phyloP scores from a whole-genome alignment of 345 rosid species.

The Heritiera littoralis region DNA sequence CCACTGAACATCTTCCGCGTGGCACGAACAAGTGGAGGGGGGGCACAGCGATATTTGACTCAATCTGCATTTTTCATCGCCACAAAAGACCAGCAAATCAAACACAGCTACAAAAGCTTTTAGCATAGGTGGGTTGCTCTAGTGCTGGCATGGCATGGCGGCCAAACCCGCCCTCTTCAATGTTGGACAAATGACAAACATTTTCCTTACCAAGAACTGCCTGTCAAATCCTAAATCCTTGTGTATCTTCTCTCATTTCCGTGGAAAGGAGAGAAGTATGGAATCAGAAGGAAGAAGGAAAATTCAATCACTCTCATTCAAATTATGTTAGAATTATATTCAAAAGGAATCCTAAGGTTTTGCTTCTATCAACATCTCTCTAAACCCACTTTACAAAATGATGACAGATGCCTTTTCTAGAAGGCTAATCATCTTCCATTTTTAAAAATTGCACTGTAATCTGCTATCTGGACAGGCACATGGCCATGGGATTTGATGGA shows the following conservation, averaged over 20 bases:
- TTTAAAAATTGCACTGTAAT: background rate
- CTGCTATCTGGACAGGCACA: background rate
- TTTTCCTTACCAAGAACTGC: background rate
- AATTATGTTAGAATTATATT: background rate
- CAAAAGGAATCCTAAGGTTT: slow-evolving; percentile 15
- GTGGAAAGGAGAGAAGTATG: background rate
- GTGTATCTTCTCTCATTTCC: background rate
- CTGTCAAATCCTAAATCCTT: background rate
- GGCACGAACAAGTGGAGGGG: slow-evolving; percentile 16
- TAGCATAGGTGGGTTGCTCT: background rate
- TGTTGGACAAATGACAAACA: background rate
- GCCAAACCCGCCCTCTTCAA: background rate
- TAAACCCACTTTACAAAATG: slow-evolving; percentile 15
- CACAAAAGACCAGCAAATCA: slow-evolving; percentile 16
- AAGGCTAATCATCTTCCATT: slow-evolving; percentile 2
- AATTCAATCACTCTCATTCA: background rate
- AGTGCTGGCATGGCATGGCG: background rate
- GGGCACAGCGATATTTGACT: slow-evolving; percentile 24
- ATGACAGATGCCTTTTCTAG: slow-evolving; percentile 13
- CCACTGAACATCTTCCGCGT: slow-evolving; percentile 26
- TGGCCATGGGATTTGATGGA: background rate
- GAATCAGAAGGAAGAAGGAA: background rate
- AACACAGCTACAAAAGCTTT: background rate
- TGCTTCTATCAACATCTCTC: background rate
- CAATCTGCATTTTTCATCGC: slow-evolving; percentile 13